phyloP scores from a whole-genome alignment of 768 basidiomycete genomes.

The Hemileccinum impolitum region DNA sequence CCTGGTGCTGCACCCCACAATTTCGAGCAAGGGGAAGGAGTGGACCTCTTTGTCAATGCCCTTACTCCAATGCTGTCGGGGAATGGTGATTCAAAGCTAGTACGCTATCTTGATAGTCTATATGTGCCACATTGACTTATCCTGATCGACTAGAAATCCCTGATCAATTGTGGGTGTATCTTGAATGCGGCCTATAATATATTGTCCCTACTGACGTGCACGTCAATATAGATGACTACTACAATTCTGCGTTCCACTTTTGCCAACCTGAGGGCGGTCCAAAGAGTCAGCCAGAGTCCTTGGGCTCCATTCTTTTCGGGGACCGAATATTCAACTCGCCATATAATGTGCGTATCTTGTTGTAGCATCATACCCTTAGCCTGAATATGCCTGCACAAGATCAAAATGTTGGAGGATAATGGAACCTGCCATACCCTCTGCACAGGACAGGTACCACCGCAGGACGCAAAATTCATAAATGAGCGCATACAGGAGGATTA shows the following conservation, averaged over 20 bases:
- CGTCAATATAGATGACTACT: conserved; percentile 79
- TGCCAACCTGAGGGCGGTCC: conserved; percentile 77
- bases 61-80: conserved; percentile 81
- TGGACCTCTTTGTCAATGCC: conserved; percentile 83
- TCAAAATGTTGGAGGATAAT: conserved; percentile 78
- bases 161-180: conserved; percentile 69
- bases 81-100: conserved; percentile 68
- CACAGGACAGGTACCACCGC: conserved; percentile 50
- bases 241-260: conserved; percentile 81
- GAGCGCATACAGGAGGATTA: conserved; percentile 90
- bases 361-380: neutral
- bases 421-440: conserved; percentile 78
- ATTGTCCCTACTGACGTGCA: conserved; percentile 3
- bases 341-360: conserved; percentile 63
- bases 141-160: conserved; percentile 62
- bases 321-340: conserved; percentile 92
- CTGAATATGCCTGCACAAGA: conserved; percentile 39
- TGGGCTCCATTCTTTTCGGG: conserved; percentile 95
- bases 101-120: conserved; percentile 34
- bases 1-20: conserved; percentile 88
- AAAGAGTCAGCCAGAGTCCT: conserved; percentile 72
- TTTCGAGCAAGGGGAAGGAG: conserved; percentile 68
- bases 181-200: neutral
- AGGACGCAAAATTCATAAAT: conserved; percentile 87
- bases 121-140: conserved; percentile 5